Evolutionary conservation across 225 moss, liverwort and hornwort genomes (phyloP), one percentile per base, ranked within the genome.

Genomic region (Rhytidiadelphus loreus): DNA sequence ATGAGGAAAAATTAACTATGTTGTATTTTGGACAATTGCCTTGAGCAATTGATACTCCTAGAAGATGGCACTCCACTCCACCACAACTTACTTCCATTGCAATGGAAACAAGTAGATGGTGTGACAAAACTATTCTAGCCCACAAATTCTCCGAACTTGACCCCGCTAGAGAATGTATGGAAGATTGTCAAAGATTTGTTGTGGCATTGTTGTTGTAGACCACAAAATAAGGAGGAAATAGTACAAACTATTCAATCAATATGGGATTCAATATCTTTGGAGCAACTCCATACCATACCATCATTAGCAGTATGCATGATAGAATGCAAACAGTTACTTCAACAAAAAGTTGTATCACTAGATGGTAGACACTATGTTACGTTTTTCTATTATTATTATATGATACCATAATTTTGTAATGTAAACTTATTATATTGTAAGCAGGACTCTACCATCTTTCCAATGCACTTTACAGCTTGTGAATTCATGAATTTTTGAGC

Each of bases 131-230:
- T n/a, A 56, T n/a, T 77, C 3, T 25, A 56, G 1, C 25, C 37
- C 11, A 37, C 55, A 55, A 77, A 37, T 4, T 77, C 77, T 37
- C 10, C 0, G 0, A 13, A 56, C n/a, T 25, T 4, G 6, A 35
- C 55, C 6, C 6, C 11, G 1, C 11, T 24, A 11, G 1, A 24
- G 2, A 35, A 37, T 17, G 7, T 17, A 37, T 17, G 1, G 2
- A n/a, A 56, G 56, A n/a, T 78, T 26, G 16, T 16, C 16, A 11
- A 16, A 56, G 77, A 77, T 16, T 25, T 77, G 26, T 26, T 39
- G 39, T 26, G 0, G 0, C 25, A 10, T 10, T 1, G 0, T 10
- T 1, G 0, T 56, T 56, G 25, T 16, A n/a, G 24, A 24, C 37
- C 55, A 16, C 16, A 1, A n/a, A n/a, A n/a, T 24, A 25, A 77